Evolutionary conservation across 495 filamentous ascomycete species (phyloP).

Genomic region (Annulohypoxylon nitens): DNA sequence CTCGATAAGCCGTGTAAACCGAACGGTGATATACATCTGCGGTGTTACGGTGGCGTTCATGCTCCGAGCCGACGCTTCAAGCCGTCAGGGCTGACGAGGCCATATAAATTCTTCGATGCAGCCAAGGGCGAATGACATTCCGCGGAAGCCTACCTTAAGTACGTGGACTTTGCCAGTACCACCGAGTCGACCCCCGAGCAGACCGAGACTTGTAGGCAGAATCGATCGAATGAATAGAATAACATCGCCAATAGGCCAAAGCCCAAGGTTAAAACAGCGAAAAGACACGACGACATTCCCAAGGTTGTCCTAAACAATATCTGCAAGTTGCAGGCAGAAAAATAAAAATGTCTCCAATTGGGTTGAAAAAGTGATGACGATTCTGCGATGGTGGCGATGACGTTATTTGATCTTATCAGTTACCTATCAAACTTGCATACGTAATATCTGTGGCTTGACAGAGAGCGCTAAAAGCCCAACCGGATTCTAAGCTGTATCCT

Average conservation of each 20-base stretch:
- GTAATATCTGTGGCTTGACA: conserved; percentile 27
- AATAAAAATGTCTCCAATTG: background rate
- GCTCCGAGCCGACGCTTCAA: background rate
- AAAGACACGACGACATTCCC: background rate
- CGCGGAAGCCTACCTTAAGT: background rate
- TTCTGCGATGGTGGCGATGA: conserved; percentile 28
- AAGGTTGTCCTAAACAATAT: background rate
- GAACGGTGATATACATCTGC: conserved; percentile 17
- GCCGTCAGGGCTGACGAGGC: background rate
- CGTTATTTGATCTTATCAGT: conserved; percentile 42
- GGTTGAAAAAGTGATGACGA: conserved; percentile 31
- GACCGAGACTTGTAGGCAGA: conserved; percentile 1
- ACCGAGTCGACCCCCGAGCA: background rate
- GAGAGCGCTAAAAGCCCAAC: background rate
- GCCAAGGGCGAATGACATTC: conserved; percentile 7
- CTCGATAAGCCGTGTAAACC: background rate
- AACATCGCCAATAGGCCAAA: conserved; percentile 11
- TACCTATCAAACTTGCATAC: conserved; percentile 10
- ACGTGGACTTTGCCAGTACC: background rate
- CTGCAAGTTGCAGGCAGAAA: background rate
- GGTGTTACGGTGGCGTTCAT: conserved; percentile 21
- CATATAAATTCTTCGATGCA: background rate
- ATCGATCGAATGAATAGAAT: background rate
- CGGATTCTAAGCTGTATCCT: background rate
- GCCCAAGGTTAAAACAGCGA: background rate